A percentile compares a stretch with the other conserved stretches of the same genome.
Evolutionary conservation across 345 rosid genomes (phyloP).

Genomic region (Bruguiera sexangula): DNA sequence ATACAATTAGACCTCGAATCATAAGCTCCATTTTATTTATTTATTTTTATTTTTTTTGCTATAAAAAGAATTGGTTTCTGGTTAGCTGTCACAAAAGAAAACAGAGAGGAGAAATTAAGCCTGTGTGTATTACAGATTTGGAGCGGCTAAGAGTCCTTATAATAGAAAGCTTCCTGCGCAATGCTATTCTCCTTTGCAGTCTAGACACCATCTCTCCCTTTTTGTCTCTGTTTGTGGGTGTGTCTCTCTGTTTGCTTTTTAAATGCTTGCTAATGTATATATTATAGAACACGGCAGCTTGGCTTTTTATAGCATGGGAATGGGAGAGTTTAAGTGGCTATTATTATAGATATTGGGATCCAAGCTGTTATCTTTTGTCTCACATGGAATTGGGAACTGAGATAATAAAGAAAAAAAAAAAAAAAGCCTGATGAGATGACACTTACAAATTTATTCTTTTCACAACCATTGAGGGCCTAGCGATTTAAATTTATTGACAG

Average conservation of each 20-base stretch:
- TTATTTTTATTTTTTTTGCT: too few relatives aligned
- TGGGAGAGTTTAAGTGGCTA: slow-evolving; percentile 4
- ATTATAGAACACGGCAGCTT: slow-evolving; percentile 11
- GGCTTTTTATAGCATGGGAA: slow-evolving; percentile 37
- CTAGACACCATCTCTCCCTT: slow-evolving; percentile 44
- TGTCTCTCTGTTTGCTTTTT: slow-evolving; percentile 1
- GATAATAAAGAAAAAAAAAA: not conserved
- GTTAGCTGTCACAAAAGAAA: not conserved
- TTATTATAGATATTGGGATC: slow-evolving; percentile 34
- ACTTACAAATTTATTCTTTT: too few relatives aligned
- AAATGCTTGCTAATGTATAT: not conserved
- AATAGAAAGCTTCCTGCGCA: slow-evolving; percentile 47
- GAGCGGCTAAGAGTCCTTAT: slow-evolving; percentile 39
- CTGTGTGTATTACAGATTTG: slow-evolving; percentile 43
- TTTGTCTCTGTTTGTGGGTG: slow-evolving; percentile 10
- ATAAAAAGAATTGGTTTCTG: too few relatives aligned
- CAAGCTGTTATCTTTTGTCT: slow-evolving; percentile 24
- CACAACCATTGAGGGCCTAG: too few relatives aligned
- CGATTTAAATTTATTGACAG: too few relatives aligned
- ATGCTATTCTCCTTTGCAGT: slow-evolving; percentile 38
- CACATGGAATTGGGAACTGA: slow-evolving; percentile 25
- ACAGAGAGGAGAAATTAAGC: not conserved
- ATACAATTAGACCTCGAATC: not conserved
- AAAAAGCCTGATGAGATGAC: too few relatives aligned
- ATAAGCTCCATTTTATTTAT: too few relatives aligned